Conservation (phyloP, 768 basidiomycete genomes). For the Boletellus ananiceps region DNA sequence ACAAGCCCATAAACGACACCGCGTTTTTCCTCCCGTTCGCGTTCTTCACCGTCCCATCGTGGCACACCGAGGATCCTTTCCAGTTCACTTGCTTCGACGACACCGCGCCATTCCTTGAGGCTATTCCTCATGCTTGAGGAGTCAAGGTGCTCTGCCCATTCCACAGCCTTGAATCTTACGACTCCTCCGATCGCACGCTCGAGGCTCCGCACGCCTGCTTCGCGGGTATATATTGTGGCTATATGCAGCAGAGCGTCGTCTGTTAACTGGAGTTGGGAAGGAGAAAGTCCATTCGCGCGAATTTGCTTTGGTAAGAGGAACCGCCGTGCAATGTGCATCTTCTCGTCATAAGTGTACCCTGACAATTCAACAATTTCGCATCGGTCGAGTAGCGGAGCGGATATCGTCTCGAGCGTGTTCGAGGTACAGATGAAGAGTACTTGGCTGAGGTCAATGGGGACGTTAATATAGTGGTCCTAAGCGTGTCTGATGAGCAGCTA, state of each 20-base stretch:
- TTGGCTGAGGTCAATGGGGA: conserved; percentile 83
- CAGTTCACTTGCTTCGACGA: conserved; percentile 67
- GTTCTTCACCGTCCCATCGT: conserved; percentile 75
- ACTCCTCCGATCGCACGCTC: conserved; percentile 85
- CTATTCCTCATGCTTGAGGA: conserved; percentile 17
- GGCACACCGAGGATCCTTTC: conserved; percentile 81
- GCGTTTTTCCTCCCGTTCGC: conserved; percentile 64
- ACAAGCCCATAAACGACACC: conserved; percentile 85
- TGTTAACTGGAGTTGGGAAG: conserved; percentile 56
- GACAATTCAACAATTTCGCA: conserved; percentile 84
- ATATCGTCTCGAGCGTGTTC: conserved; percentile 85
- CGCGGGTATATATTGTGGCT: conserved; percentile 78
- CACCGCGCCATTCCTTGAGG: conserved; percentile 45
- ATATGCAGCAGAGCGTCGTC: conserved; percentile 69
- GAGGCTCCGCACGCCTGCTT: conserved; percentile 89
- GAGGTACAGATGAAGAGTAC: conserved; percentile 92
- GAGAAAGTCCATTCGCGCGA: conserved; percentile 65
- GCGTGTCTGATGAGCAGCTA: conserved; percentile 1
- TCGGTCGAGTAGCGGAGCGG: conserved; percentile 81
- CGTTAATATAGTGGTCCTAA: conserved; percentile 89
- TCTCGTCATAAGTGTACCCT: conserved; percentile 88
- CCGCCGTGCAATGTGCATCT: conserved; percentile 79
- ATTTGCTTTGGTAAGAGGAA: conserved; percentile 91
- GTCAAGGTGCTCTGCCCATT: conserved; percentile 69
- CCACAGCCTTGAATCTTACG: conserved; percentile 89